Evolutionary conservation across 1,284 basidiomycete genomes (phyloP), one percentile per base, ranked within the genome.

Genomic region (Trichosporon asahii): DNA sequence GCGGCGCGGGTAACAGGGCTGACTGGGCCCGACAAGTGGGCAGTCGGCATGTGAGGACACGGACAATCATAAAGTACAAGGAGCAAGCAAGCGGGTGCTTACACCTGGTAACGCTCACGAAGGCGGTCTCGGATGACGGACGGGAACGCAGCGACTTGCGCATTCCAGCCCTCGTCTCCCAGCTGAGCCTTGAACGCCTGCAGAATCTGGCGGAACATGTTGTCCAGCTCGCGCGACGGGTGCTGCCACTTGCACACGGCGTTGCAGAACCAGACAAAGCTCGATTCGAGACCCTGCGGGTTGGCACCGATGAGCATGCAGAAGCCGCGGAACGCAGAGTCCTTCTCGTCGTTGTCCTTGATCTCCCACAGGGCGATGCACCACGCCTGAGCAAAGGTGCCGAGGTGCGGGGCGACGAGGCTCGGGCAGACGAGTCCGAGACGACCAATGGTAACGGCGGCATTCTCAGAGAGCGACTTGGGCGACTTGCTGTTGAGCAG

Each of bases 301-400:
- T 98, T 98, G 65, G 89, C 89, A 83, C 95, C 92, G 74, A 99
- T 94, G 72, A 98, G 90, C 68, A 94, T 94, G 85, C 97, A 99
- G 77, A 99, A 88, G 1, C 97, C 97, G 70, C 95, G 88, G 88
- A 99, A 99, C 5, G 97, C 97, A n/a, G 94, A 97, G 80, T 98
- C 97, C 85, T 99, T 99, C 86, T 99, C 97, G 77, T 99, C 96
- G 79, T 99, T 99, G 81, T 99, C 97, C 76, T 97, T 92, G 82
- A 99, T 99, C 83, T 99, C 97, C 84, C 95, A 95, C 69, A 99
- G 85, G 8, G 96, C 95, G 76, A 94, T 92, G 83, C 96, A 98
- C 97, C 97, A 99, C 11, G 91, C 90, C 82, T 94, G 92, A 9
- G 95, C 94, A 82, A 97, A 99, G 74, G 93, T 90, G 6, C 90